These are phyloP conservation scores for Choricystis sp. DNA, from an alignment of 139 green algal species.

Conservation along the genomic window DNA sequence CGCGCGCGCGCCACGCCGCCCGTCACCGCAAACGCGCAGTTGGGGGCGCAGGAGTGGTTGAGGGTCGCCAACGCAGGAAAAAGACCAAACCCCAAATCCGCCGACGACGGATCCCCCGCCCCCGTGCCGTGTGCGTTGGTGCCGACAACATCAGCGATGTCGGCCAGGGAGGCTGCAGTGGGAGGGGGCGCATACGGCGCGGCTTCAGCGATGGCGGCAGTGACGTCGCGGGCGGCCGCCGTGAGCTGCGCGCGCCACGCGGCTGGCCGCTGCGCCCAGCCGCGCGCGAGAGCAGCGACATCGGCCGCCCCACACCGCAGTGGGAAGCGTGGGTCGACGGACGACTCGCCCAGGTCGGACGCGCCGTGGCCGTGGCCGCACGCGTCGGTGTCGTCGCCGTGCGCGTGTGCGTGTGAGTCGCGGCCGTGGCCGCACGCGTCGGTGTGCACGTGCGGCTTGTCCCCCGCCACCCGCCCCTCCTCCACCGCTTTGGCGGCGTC, in stretches of 20 bases:
- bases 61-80: slow-evolving; percentile 17
- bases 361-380: not conserved
- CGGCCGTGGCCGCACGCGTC: not conserved
- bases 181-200: too few species aligned
- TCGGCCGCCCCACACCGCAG: slow-evolving; percentile 4
- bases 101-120: not conserved
- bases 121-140: slow-evolving; percentile 12
- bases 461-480: not conserved
- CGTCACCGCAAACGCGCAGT: slow-evolving; percentile 1
- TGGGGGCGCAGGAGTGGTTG: slow-evolving; percentile 25
- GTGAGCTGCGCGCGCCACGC: slow-evolving; percentile 2
- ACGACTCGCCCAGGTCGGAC: not conserved
- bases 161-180: slow-evolving; percentile 1
- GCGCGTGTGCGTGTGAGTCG: not conserved
- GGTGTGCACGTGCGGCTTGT: too few species aligned
- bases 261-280: not conserved
- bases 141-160: slow-evolving; percentile 5
- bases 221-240: not conserved
- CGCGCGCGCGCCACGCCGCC: not conserved
- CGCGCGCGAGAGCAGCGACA: not conserved
- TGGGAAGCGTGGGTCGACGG: not conserved
- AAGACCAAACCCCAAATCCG: slow-evolving; percentile 13
- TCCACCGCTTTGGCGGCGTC: slow-evolving; percentile 1
- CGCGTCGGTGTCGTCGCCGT: not conserved
- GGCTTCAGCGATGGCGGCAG: not conserved